Percentiles rank a stretch among this genome's conserved stretches.
Evolutionary conservation across 1,284 basidiomycete species (phyloP).

Genomic region (Melanopsichium pennsylvanicum): DNA sequence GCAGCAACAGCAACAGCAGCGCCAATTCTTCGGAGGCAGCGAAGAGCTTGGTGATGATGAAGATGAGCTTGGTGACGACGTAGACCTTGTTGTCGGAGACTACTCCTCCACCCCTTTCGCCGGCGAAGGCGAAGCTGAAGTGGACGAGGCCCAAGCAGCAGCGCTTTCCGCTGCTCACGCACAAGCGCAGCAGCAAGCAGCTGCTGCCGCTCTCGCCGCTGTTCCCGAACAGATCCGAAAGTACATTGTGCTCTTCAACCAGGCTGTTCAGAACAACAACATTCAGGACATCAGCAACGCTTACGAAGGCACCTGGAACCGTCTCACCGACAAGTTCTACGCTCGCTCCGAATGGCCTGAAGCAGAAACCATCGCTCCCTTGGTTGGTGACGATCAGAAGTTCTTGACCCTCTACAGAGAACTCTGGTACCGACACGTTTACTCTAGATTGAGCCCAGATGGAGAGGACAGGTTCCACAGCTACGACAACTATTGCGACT

Average conservation of each 20-base stretch:
- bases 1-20: conserved; percentile 45
- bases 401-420: conserved; percentile 97
- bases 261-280: conserved; percentile 60
- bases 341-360: conserved; percentile 95
- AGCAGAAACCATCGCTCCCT: conserved; percentile 89
- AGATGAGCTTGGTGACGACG: conserved; percentile 53
- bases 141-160: conserved; percentile 46
- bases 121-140: conserved; percentile 31
- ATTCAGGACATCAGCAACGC: conserved; percentile 80
- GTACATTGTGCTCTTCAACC: conserved; percentile 64
- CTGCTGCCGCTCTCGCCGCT: conserved; percentile 57
- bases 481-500: conserved; percentile 97
- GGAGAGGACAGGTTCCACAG: conserved; percentile 97
- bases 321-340: conserved; percentile 94
- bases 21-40: conserved; percentile 49
- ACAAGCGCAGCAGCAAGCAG: conserved; percentile 56
- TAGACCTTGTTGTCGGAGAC: conserved; percentile 49
- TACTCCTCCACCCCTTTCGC: conserved; percentile 25
- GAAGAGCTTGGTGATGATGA: conserved; percentile 51
- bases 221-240: conserved; percentile 64
- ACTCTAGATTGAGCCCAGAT: conserved; percentile 91
- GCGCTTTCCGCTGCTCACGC: conserved; percentile 53
- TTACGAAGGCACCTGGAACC: conserved; percentile 96
- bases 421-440: conserved; percentile 89
- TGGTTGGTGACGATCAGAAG: conserved; percentile 71